Conservation (phyloP, 495 filamentous ascomycete genomes). For the Talaromyces thailandensis region DNA sequence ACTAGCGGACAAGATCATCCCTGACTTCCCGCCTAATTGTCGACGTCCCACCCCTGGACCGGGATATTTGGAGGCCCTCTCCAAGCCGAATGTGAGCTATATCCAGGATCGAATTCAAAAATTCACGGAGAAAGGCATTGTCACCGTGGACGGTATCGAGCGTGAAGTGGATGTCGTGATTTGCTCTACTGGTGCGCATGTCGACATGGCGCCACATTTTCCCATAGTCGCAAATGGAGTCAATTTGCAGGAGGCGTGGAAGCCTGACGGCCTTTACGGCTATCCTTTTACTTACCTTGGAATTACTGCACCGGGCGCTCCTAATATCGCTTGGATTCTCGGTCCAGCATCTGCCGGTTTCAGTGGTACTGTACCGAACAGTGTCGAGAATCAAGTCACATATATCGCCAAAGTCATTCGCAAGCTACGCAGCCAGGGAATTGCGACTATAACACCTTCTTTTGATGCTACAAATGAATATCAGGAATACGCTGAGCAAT, state of each 20-base stretch:
- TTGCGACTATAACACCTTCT: conserved; percentile 48
- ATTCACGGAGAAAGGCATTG: conserved; percentile 49
- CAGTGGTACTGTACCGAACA: conserved; percentile 42
- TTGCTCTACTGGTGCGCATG: conserved; percentile 62
- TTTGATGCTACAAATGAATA: conserved; percentile 52
- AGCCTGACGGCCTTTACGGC: conserved; percentile 41
- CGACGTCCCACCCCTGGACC: conserved; percentile 63
- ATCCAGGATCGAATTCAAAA: conserved; percentile 46
- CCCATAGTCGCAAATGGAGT: conserved; percentile 41
- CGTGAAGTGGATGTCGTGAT: conserved; percentile 50
- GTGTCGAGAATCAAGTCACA: conserved; percentile 46
- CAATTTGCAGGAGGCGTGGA: conserved; percentile 27
- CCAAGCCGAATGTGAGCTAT: conserved; percentile 53
- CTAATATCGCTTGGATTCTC: conserved; percentile 50
- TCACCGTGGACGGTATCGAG: conserved; percentile 41
- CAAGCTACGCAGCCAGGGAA: conserved; percentile 54
- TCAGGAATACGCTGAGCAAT: conserved; percentile 49
- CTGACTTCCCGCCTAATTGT: conserved; percentile 59
- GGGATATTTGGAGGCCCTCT: conserved; percentile 62
- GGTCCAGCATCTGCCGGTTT: conserved; percentile 42
- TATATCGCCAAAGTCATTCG: conserved; percentile 56
- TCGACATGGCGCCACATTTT: conserved; percentile 50
- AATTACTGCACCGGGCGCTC: conserved; percentile 51
- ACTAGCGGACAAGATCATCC: conserved; percentile 45
- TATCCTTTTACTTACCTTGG: conserved; percentile 60